Percentiles rank a stretch among this genome's conserved stretches.
Conservation (phyloP, 352 stramenopile species). For the Phytophthora hybrid region DNA sequence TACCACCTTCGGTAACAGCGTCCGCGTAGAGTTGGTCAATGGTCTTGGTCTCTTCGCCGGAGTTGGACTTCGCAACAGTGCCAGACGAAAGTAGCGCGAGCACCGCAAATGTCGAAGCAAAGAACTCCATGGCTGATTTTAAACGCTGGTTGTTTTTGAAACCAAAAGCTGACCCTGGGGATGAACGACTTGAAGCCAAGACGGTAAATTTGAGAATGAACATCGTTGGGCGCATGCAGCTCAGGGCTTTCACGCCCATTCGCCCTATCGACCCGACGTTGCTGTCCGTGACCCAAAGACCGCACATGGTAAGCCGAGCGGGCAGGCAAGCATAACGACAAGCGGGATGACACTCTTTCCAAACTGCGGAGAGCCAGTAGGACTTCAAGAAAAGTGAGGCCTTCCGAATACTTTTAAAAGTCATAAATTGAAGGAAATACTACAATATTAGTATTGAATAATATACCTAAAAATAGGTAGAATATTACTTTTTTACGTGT, state of each 20-base stretch:
- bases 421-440: too few species aligned
- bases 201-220: slow-evolving; percentile 22
- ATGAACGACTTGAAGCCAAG: slow-evolving; percentile 9
- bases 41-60: slow-evolving; percentile 48
- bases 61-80: not conserved
- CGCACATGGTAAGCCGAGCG: not conserved
- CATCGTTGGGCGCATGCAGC: not conserved
- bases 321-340: not conserved
- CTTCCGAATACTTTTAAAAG: too few species aligned
- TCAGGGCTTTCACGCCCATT: too few species aligned
- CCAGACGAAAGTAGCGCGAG: slow-evolving; percentile 7
- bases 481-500: too few species aligned
- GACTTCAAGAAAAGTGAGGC: too few species aligned
- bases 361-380: not conserved
- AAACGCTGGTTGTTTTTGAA: not conserved
- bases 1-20: slow-evolving; percentile 52
- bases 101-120: not conserved
- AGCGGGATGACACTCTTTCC: not conserved
- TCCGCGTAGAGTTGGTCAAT: slow-evolving; percentile 55
- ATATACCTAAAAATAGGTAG: too few species aligned
- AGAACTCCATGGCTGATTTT: slow-evolving; percentile 18
- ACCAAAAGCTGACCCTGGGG: not conserved
- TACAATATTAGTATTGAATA: too few species aligned
- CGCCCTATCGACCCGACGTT: not conserved
- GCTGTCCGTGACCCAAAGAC: not conserved